phyloP scores from a whole-genome alignment of 1,139 yeast genomes.

The Meyerozyma carpophila region DNA sequence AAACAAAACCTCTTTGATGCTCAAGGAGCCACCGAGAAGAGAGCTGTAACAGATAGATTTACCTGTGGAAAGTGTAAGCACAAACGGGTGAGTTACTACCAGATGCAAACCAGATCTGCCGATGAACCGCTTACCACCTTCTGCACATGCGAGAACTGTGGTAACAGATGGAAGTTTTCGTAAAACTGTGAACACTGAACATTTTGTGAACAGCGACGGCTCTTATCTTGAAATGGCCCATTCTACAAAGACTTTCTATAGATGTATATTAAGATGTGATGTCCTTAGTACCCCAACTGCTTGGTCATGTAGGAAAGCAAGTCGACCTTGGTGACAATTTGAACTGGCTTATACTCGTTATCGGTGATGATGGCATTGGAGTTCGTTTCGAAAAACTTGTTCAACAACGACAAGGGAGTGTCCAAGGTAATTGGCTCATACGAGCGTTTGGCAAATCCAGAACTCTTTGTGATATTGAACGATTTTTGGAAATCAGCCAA shows the following conservation, averaged over 20 bases:
- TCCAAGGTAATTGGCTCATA: slow-evolving; percentile 66
- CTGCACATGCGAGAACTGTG: slow-evolving; percentile 96
- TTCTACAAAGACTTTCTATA: neutral
- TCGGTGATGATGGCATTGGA: slow-evolving; percentile 85
- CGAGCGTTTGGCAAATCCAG: slow-evolving; percentile 57
- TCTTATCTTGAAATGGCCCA: too few relatives aligned
- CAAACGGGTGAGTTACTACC: slow-evolving; percentile 93
- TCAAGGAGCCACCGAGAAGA: slow-evolving; percentile 95
- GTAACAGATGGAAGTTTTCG: slow-evolving; percentile 95
- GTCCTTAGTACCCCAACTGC: slow-evolving; percentile 14
- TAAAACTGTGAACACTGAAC: slow-evolving; percentile 13
- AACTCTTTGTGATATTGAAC: slow-evolving; percentile 55
- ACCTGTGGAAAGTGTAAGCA: slow-evolving; percentile 98
- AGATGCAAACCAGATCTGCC: slow-evolving; percentile 96
- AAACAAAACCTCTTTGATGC: slow-evolving; percentile 92
- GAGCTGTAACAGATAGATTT: slow-evolving; percentile 94
- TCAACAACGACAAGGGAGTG: slow-evolving; percentile 64
- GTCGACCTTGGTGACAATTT: slow-evolving; percentile 86
- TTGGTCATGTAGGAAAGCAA: slow-evolving; percentile 61
- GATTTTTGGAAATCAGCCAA: slow-evolving; percentile 67
- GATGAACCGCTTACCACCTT: slow-evolving; percentile 98
- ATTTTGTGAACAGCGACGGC: too few relatives aligned
- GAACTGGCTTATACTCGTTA: slow-evolving; percentile 64
- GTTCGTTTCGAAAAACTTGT: slow-evolving; percentile 79
- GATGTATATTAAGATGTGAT: slow-evolving; percentile 1